Percentiles rank a stretch among this genome's conserved stretches.
These are phyloP conservation scores for Nicotiana attenuata DNA, from an alignment of 257 asterid species.

Conservation along the genomic window DNA sequence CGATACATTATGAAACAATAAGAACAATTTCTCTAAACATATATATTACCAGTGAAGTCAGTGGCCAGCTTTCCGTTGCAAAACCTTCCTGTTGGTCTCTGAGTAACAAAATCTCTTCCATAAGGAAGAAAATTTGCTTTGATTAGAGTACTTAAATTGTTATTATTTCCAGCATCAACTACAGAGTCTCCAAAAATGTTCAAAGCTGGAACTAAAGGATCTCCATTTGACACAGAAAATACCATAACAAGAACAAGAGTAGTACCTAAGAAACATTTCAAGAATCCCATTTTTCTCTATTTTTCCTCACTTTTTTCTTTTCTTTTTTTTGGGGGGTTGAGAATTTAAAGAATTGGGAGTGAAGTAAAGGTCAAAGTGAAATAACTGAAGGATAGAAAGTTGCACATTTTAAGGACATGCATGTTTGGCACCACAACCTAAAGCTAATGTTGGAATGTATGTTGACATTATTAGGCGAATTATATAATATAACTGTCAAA, in stretches of 20 bases:
- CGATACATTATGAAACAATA: too few relatives aligned
- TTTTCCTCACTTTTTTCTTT: not conserved
- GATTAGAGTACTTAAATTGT: constrained; percentile 49
- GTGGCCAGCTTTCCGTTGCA: constrained; percentile 88
- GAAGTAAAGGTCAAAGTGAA: constrained; percentile 12
- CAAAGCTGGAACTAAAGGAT: constrained; percentile 73
- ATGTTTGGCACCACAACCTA: constrained; percentile 16
- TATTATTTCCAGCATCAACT: constrained; percentile 77
- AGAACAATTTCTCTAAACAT: too few relatives aligned
- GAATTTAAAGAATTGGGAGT: constrained; percentile 27
- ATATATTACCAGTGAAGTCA: constrained; percentile 58
- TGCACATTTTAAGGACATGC: constrained; percentile 6
- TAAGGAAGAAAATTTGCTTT: constrained; percentile 84
- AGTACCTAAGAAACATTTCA: constrained; percentile 20
- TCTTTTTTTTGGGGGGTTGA: not conserved
- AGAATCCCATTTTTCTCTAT: constrained; percentile 36
- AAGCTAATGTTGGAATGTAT: not conserved
- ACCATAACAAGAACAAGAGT: constrained; percentile 18
- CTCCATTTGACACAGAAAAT: constrained; percentile 27
- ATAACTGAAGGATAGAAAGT: constrained; percentile 17
- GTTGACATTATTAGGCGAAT: constrained; percentile 13
- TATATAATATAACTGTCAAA: not conserved
- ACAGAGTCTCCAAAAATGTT: constrained; percentile 80
- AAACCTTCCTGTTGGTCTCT: constrained; percentile 81
- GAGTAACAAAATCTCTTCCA: constrained; percentile 69